Conservation (phyloP, 768 basidiomycete genomes). For the Suillus decipiens region DNA sequence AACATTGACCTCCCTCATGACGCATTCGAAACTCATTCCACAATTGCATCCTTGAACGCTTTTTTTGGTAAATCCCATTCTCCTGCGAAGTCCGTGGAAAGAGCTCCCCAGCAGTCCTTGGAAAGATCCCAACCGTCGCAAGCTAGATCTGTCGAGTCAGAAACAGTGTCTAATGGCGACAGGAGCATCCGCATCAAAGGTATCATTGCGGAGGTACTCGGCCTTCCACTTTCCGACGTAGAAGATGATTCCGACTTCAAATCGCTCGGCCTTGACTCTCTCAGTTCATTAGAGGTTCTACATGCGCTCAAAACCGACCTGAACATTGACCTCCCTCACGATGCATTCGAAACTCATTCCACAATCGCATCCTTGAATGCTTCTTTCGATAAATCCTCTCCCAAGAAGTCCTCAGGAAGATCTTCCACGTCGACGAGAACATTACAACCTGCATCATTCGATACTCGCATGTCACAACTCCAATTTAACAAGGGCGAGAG, state of each 20-base stretch:
- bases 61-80: slow-evolving; percentile 1
- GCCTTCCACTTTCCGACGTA: slow-evolving; percentile 31
- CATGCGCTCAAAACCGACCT: slow-evolving; percentile 47
- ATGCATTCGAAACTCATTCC: slow-evolving; percentile 42
- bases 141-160: not conserved
- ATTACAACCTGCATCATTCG: not conserved
- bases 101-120: not conserved
- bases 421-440: not conserved
- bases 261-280: slow-evolving; percentile 61
- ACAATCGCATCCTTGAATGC: slow-evolving; percentile 35
- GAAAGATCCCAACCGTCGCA: not conserved
- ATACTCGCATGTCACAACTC: slow-evolving; percentile 5
- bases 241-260: slow-evolving; percentile 48
- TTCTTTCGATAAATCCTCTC: slow-evolving; percentile 14
- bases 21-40: slow-evolving; percentile 44
- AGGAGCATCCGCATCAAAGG: slow-evolving; percentile 32
- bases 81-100: not conserved
- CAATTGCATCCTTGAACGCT: slow-evolving; percentile 28
- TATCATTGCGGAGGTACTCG: slow-evolving; percentile 48
- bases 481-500: slow-evolving; percentile 38
- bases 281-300: slow-evolving; percentile 63
- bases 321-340: slow-evolving; percentile 42
- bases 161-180: slow-evolving; percentile 30
- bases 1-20: slow-evolving; percentile 44
- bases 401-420: not conserved